phyloP scores from a whole-genome alignment of 164 flowering plant genomes.

The Sedum album region DNA sequence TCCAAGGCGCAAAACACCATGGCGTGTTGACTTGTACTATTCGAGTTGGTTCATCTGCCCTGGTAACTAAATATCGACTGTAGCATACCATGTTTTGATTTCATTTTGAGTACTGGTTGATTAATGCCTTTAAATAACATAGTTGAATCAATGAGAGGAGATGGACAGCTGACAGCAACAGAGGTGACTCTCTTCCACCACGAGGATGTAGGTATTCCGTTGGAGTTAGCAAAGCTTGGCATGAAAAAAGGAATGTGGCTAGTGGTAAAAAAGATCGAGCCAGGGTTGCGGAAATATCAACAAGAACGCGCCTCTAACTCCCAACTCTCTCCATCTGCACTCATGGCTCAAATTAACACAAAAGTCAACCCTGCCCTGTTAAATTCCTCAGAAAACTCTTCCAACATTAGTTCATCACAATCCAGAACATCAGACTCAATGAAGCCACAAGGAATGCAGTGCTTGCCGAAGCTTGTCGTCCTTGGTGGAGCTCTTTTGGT shows the following conservation, averaged over 20 bases:
- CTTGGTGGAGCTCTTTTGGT: slow-evolving; percentile 70
- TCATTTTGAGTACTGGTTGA: neutral
- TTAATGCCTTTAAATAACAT: neutral
- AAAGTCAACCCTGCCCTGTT: slow-evolving; percentile 43
- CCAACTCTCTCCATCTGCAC: slow-evolving; percentile 35
- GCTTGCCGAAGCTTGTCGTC: slow-evolving; percentile 53
- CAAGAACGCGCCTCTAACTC: slow-evolving; percentile 27
- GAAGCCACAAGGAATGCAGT: slow-evolving; percentile 35
- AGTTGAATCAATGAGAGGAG: neutral
- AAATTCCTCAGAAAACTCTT: slow-evolving; percentile 28
- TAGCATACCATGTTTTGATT: neutral
- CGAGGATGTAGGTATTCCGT: neutral
- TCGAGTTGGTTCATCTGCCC: neutral
- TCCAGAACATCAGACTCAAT: slow-evolving; percentile 20
- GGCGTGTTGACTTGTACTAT: neutral
- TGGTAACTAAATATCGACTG: neutral
- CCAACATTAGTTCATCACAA: slow-evolving; percentile 17
- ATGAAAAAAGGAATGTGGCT: neutral
- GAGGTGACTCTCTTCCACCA: neutral
- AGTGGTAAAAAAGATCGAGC: neutral
- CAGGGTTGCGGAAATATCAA: slow-evolving; percentile 18
- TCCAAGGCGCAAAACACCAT: too few species aligned
- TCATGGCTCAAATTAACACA: slow-evolving; percentile 54
- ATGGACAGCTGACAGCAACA: neutral
- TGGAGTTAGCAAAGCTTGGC: neutral